These are phyloP conservation scores for Alternaria brassicicola DNA, from an alignment of 2,329 filamentous ascomycete species.

Conservation along the genomic window DNA sequence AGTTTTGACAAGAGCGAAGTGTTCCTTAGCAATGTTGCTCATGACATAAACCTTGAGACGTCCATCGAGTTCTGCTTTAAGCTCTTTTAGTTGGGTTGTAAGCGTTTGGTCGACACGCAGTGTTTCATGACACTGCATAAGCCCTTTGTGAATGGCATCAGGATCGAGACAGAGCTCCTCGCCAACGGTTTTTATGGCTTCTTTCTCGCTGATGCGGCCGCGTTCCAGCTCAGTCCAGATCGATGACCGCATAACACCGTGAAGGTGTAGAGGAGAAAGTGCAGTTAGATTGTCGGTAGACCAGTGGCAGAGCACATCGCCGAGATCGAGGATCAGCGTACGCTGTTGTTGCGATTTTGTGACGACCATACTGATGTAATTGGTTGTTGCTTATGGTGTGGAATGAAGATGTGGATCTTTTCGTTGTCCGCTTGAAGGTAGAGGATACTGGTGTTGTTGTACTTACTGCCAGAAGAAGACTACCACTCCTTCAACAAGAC, in stretches of 20 bases:
- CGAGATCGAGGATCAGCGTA: constrained; percentile 44
- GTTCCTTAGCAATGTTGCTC: constrained; percentile 41
- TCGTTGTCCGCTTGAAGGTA: neutral
- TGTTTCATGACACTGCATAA: constrained; percentile 37
- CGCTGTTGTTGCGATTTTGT: neutral
- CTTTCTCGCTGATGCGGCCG: constrained; percentile 29
- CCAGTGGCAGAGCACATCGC: constrained; percentile 47
- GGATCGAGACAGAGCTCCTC: constrained; percentile 30
- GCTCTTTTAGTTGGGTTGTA: constrained; percentile 23
- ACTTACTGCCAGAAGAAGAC: too few species aligned
- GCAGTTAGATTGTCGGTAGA: constrained; percentile 31
- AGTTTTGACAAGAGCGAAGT: constrained; percentile 30
- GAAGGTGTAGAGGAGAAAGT: constrained; percentile 26
- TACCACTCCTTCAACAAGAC: too few species aligned
- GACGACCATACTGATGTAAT: neutral
- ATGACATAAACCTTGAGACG: constrained; percentile 38
- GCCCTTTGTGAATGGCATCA: constrained; percentile 32
- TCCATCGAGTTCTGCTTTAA: constrained; percentile 19
- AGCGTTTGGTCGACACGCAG: constrained; percentile 31
- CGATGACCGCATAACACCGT: constrained; percentile 31
- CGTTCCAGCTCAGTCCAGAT: constrained; percentile 41
- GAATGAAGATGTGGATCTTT: neutral
- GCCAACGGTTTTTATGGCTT: constrained; percentile 18
- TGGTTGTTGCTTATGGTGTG: neutral
- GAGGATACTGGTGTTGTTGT: neutral